These are phyloP conservation scores for Aspergillus ellipticus DNA, from an alignment of 495 filamentous ascomycete species.

Conservation along the genomic window DNA sequence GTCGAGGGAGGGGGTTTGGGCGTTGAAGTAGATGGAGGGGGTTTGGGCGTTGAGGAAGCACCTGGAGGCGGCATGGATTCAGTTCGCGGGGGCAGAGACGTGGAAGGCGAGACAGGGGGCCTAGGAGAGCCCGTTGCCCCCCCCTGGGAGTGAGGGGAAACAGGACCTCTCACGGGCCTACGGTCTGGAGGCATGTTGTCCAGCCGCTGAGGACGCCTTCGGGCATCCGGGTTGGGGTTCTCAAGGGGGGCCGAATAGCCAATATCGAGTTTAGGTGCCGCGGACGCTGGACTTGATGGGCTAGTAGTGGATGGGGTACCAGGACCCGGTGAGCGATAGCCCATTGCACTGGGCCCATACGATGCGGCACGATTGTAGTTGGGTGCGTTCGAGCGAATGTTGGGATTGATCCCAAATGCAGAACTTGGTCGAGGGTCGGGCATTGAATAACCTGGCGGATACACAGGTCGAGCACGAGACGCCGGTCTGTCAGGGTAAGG, in stretches of 20 bases:
- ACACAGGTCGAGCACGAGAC: constrained; percentile 53
- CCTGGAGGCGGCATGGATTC: constrained; percentile 34
- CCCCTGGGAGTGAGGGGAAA: constrained; percentile 24
- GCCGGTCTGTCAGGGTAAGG: constrained; percentile 38
- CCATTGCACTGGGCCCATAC: constrained; percentile 35
- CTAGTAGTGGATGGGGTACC: constrained; percentile 30
- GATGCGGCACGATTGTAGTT: constrained; percentile 31
- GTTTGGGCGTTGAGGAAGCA: constrained; percentile 31
- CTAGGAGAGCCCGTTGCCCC: constrained; percentile 29
- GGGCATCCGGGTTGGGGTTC: constrained; percentile 29
- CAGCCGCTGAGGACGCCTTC: constrained; percentile 32
- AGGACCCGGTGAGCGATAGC: constrained; percentile 37
- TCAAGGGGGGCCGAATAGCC: constrained; percentile 53
- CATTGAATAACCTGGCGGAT: constrained; percentile 57
- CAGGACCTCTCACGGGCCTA: constrained; percentile 32
- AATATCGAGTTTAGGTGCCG: constrained; percentile 46
- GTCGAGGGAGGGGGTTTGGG: constrained; percentile 2
- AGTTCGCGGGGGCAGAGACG: constrained; percentile 28
- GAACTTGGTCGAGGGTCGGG: constrained; percentile 56
- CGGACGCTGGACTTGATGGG: constrained; percentile 24
- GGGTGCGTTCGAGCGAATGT: constrained; percentile 45
- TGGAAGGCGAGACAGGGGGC: constrained; percentile 28
- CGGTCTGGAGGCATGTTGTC: constrained; percentile 34
- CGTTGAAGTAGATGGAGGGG: constrained; percentile 11
- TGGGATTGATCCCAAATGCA: constrained; percentile 62